Evolutionary conservation across 2,329 filamentous ascomycete genomes (phyloP).

Genomic region (Colletotrichum filicis): DNA sequence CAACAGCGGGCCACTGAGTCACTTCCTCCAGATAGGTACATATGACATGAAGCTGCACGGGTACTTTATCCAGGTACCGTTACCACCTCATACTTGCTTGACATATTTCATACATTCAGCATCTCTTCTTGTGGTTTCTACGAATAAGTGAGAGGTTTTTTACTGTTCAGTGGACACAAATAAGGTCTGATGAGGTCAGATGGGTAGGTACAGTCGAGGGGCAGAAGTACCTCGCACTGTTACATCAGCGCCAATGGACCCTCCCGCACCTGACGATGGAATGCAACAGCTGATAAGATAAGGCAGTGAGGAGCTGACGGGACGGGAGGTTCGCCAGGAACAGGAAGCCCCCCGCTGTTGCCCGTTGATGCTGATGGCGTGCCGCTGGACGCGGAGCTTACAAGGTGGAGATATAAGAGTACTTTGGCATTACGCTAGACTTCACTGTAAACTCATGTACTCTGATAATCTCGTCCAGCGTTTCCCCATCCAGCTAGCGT

Average conservation of each 20-base stretch:
- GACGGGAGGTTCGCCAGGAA: not conserved
- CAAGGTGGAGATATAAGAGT: not conserved
- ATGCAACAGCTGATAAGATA: slow-evolving; percentile 22
- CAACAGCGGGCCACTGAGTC: not conserved
- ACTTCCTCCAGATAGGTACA: not conserved
- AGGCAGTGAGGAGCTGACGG: not conserved
- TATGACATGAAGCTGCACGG: not conserved
- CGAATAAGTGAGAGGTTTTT: too few species aligned
- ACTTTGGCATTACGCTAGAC: fast-evolving
- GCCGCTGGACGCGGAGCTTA: not conserved
- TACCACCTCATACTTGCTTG: too few species aligned
- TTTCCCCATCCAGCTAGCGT: slow-evolving; percentile 17
- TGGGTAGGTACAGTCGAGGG: not conserved
- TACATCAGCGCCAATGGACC: slow-evolving; percentile 16
- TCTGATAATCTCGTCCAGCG: not conserved
- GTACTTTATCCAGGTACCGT: too few species aligned
- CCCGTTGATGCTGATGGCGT: not conserved
- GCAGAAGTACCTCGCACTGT: slow-evolving; percentile 3
- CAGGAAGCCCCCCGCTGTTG: slow-evolving; percentile 10
- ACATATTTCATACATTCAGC: too few species aligned
- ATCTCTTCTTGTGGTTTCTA: not conserved
- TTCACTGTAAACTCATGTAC: not conserved
- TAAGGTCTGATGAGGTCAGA: not conserved
- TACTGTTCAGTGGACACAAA: too few species aligned
- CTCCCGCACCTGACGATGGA: not conserved